These are phyloP conservation scores for Fraxinus greggii DNA, from an alignment of 305 asterid species.

Conservation along the genomic window DNA sequence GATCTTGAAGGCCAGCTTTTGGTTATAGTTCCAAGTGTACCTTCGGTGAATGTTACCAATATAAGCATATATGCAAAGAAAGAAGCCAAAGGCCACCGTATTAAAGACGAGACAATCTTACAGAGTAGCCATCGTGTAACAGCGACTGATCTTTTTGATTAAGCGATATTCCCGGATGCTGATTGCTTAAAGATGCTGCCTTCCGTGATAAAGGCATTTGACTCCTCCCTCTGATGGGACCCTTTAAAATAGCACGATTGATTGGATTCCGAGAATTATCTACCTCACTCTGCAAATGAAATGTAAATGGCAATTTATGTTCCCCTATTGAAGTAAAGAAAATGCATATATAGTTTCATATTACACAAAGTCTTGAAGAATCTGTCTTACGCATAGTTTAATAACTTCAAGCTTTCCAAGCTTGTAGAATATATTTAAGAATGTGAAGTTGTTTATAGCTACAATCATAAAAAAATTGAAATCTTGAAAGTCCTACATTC, in stretches of 20 bases:
- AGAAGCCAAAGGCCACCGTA: constrained; percentile 1
- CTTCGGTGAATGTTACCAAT: not conserved
- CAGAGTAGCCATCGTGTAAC: constrained; percentile 83
- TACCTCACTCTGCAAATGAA: constrained; percentile 60
- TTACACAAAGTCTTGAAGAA: not conserved
- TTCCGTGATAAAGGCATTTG: constrained; percentile 32
- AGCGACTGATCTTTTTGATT: constrained; percentile 56
- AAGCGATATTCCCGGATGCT: constrained; percentile 54
- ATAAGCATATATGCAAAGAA: constrained; percentile 4
- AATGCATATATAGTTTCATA: constrained; percentile 11
- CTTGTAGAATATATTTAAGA: not conserved
- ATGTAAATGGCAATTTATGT: constrained; percentile 11
- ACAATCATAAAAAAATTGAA: not conserved
- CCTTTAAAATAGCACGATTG: constrained; percentile 35
- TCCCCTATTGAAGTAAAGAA: constrained; percentile 8
- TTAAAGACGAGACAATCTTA: constrained; percentile 42
- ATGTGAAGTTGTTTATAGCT: not conserved
- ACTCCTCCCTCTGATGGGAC: constrained; percentile 35
- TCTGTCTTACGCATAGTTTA: not conserved
- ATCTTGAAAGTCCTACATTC: not conserved
- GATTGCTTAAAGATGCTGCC: constrained; percentile 43
- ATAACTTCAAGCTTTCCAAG: not conserved
- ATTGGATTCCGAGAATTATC: constrained; percentile 52
- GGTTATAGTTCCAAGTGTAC: not conserved
- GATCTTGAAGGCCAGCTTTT: constrained; percentile 6